Percentiles rank a stretch among this genome's conserved stretches.
Evolutionary conservation across 164 flowering plant species (phyloP).

Genomic region (Warburgia ugandensis): DNA sequence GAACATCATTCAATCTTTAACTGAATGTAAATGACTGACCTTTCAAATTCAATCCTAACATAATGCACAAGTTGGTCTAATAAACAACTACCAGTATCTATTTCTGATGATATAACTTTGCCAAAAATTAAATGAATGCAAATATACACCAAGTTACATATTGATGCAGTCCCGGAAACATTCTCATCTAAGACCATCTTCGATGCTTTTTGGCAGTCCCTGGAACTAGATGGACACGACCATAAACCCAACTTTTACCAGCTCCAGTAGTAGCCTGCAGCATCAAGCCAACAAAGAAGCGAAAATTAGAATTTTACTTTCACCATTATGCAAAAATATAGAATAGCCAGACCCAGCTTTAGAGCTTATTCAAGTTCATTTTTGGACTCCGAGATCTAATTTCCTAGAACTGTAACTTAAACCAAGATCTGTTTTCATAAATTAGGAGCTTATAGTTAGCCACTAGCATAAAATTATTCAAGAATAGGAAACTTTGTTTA

Average conservation of each 20-base stretch:
- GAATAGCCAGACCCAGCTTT: not conserved
- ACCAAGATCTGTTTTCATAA: no score
- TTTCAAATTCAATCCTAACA: no score
- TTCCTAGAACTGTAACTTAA: no score
- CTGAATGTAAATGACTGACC: no score
- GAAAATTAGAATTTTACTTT: not conserved
- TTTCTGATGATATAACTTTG: no score
- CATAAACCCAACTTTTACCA: conserved; percentile 74
- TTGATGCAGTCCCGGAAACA: not conserved
- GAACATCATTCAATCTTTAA: no score
- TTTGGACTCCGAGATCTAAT: no score
- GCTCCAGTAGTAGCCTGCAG: conserved; percentile 56
- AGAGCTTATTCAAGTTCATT: not conserved
- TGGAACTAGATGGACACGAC: conserved; percentile 76
- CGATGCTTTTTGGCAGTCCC: conserved; percentile 27
- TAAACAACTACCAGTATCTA: no score
- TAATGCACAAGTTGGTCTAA: no score
- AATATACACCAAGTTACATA: not conserved
- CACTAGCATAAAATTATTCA: no score
- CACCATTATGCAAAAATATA: not conserved
- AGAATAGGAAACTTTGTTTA: no score
- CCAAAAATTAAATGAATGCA: conserved; percentile 7
- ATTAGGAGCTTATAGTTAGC: no score
- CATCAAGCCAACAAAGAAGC: conserved; percentile 10
- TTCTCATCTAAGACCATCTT: conserved; percentile 23